Evolutionary conservation across 2,329 filamentous ascomycete species (phyloP).

Genomic region (Pseudocercospora eumusae): DNA sequence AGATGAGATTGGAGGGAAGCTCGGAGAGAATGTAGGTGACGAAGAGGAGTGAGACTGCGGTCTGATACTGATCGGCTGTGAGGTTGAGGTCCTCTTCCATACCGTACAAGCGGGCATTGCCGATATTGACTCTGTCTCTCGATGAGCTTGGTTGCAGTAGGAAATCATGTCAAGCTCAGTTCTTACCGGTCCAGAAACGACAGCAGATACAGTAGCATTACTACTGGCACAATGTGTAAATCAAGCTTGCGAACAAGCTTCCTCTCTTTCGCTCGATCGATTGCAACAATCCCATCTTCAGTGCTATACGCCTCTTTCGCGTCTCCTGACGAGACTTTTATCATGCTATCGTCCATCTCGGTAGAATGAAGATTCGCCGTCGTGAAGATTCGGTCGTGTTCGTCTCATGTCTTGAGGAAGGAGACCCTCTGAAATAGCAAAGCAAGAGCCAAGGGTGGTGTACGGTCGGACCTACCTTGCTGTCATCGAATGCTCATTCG

Average conservation of each 20-base stretch:
- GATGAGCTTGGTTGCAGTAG: not conserved
- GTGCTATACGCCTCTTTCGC: not conserved
- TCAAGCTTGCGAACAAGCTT: conserved; percentile 67
- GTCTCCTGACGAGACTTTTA: not conserved
- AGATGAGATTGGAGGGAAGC: conserved; percentile 49
- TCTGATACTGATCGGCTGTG: conserved; percentile 67
- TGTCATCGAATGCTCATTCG: not conserved
- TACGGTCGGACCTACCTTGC: not conserved
- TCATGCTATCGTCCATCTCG: not conserved
- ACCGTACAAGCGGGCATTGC: conserved; percentile 67
- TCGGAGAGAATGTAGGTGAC: conserved; percentile 51
- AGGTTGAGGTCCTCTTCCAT: conserved; percentile 65
- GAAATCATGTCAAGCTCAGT: not conserved
- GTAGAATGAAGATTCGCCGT: not conserved
- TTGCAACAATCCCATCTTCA: conserved; percentile 9
- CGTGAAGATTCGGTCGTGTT: not conserved
- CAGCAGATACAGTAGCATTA: conserved; percentile 71
- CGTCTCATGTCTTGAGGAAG: not conserved
- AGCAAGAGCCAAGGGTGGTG: not conserved
- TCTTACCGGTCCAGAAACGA: conserved; percentile 71
- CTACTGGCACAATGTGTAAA: conserved; percentile 62
- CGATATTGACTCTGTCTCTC: conserved; percentile 30
- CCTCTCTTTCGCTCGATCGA: conserved; percentile 50
- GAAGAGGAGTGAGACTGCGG: conserved; percentile 48
- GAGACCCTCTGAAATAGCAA: not conserved